Conservation (phyloP, 1,139 yeast genomes). For the Pichia sp. region DNA sequence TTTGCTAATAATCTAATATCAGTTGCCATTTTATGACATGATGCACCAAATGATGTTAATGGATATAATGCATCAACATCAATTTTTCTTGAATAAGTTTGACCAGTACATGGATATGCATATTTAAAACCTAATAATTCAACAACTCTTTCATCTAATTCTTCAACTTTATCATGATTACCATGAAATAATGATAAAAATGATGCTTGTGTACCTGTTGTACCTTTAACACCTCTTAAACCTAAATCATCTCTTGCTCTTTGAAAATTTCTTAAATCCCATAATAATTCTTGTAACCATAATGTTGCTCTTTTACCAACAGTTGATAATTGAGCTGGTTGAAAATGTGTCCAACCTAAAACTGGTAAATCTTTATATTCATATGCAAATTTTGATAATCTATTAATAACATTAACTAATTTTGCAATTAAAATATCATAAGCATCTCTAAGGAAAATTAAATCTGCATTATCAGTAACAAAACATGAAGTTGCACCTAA, state of each 20-base stretch:
- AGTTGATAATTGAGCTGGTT: slow-evolving; percentile 98
- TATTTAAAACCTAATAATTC: slow-evolving; percentile 89
- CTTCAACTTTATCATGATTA: slow-evolving; percentile 93
- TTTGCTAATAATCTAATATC: slow-evolving; percentile 94
- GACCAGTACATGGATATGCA: slow-evolving; percentile 97
- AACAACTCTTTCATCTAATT: slow-evolving; percentile 83
- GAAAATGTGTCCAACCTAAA: slow-evolving; percentile 99
- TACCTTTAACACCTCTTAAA: slow-evolving; percentile 97
- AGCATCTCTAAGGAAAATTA: slow-evolving; percentile 93
- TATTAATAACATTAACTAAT: slow-evolving; percentile 89
- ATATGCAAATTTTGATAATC: slow-evolving; percentile 81
- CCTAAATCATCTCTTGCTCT: slow-evolving; percentile 97
- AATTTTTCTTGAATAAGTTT: slow-evolving; percentile 95
- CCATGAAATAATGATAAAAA: slow-evolving; percentile 94
- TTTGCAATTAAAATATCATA: slow-evolving; percentile 90
- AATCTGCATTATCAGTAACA: slow-evolving; percentile 97
- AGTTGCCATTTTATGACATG: slow-evolving; percentile 97
- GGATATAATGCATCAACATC: slow-evolving; percentile 94
- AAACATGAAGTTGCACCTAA: slow-evolving; percentile 98
- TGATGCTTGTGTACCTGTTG: slow-evolving; percentile 98
- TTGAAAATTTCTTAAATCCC: slow-evolving; percentile 95
- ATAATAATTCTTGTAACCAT: slow-evolving; percentile 95
- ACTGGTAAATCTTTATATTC: slow-evolving; percentile 94
- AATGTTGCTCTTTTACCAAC: slow-evolving; percentile 97
- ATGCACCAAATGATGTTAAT: slow-evolving; percentile 89